A percentile compares a stretch with the other conserved stretches of the same genome.
These are phyloP conservation scores for Fusarium lateritium DNA, from an alignment of 2,329 filamentous ascomycete species.

Conservation along the genomic window DNA sequence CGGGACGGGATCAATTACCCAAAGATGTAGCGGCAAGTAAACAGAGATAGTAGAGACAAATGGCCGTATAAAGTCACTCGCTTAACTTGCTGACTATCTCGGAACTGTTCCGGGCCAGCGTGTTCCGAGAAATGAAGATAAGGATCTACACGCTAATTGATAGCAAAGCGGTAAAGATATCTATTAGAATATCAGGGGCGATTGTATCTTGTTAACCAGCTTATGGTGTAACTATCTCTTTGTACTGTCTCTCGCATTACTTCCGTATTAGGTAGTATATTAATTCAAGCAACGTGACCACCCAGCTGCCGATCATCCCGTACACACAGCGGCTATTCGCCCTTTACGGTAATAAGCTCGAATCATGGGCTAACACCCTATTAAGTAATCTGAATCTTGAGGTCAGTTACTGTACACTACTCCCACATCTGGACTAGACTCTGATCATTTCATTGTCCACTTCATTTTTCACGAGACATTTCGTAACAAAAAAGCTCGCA, in stretches of 20 bases:
- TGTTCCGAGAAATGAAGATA: slow-evolving; percentile 1
- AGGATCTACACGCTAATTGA: neutral
- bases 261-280: neutral
- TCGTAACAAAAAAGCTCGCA: neutral
- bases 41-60: neutral
- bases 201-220: neutral
- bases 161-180: neutral
- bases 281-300: too few species aligned
- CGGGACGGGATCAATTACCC: neutral
- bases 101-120: slow-evolving; percentile 7
- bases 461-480: neutral
- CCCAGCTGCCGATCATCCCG: too few species aligned
- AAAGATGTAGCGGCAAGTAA: neutral
- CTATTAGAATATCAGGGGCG: neutral
- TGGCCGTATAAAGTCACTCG: neutral
- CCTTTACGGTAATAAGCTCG: too few species aligned
- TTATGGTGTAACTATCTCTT: neutral
- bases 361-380: neutral
- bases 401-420: neutral
- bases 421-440: neutral
- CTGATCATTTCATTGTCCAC: neutral
- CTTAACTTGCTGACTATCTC: neutral
- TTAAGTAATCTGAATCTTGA: neutral
- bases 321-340: too few species aligned
- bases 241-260: neutral